Evolutionary conservation across 257 asterid genomes (phyloP), one percentile per base, ranked within the genome.

Genomic region (Coffea canephora): DNA sequence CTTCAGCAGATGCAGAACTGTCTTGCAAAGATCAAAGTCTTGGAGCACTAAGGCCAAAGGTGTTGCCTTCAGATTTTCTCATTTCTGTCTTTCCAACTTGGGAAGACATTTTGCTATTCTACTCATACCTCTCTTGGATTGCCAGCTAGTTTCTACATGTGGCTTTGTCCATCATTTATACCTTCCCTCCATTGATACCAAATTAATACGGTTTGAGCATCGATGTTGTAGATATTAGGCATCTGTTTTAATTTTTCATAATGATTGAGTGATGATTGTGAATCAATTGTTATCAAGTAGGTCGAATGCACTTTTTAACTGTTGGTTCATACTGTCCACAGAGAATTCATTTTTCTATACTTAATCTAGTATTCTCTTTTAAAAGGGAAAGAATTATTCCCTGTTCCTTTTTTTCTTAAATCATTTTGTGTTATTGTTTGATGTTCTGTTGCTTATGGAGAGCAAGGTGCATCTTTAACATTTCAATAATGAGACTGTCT

Each of bases 1-100:
- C 82, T 84, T 57, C 94, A 85, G 70, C 94, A 84, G 62, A 92
- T 95, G 98, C 91, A 83, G 77, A 91, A 90, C 81, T 86, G 85
- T 82, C 86, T 93, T 36, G 96, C 86, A 82, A 93, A 92, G 92
- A 90, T 95, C 87, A 91, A 87, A 85, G 46, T 71, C 75, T 86
- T 95, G 90, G 98, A 92, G 83, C 94, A 90, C 83, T 95, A 85
- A 90, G 27, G 39, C 54, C 12, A 43, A 15, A 19, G 18, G 50
- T 52, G 23, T 25, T 4, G 3, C 49, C 48, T n/a, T 62, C 41
- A 9, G 6, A 54, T 31, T 57, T 31, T 74, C 27, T 61, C 12
- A 31, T 15, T 45, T 69, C 54, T 41, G 55, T 19, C 18, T 19
- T 39, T 25, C 74, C 46, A 2, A 12, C 16, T 69, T 25, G 67